Evolutionary conservation across 495 filamentous ascomycete genomes (phyloP), one percentile per base, ranked within the genome.

Genomic region (Terfezia boudieri): DNA sequence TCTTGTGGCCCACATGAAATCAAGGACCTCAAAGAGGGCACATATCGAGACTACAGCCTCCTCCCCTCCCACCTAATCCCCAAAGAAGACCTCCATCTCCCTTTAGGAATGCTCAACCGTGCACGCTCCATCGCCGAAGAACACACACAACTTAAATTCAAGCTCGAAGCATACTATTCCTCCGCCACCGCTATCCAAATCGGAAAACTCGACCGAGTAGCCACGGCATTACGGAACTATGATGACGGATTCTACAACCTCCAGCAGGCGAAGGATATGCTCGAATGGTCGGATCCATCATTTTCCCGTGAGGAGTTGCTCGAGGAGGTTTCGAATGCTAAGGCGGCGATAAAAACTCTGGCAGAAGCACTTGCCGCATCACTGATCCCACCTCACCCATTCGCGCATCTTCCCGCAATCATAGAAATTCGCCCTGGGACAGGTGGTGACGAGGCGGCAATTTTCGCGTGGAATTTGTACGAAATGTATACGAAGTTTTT

Each of bases 341-440:
- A 71, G 46, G 65, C 71, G n/a, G 62, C 74, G 50, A 70, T 92
- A 22, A 70, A 72, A 11, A 59, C 67, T 0, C 73, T 88, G 20
- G 77, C 78, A 2, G 72, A 70, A 16, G 73, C 74, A 36, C 71
- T 98, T 9, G 83, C 82, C 41, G 74, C 74, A 16, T 73, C 82
- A 12, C 76, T 98, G 53, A 80, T 93, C 36, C 89, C 89, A 7
- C 76, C 77, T 51, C 87, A 98, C 63, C 89, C 92, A 6, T 98
- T 96, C 64, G 85, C 85, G n/a, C 75, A 86, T 55, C 78, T 98
- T 59, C 84, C 86, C 46, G 94, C 89, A 59, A 71, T 98, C 38
- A 66, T 98, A 38, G 90, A 98, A 67, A 83, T 98, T 37, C 78
- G 86, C 3, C 90, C 90, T 7, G 90, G 90, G 2, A 86, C 85